phyloP scores from a whole-genome alignment of 2,329 filamentous ascomycete species.

The Chrysoporthe puriensis region DNA sequence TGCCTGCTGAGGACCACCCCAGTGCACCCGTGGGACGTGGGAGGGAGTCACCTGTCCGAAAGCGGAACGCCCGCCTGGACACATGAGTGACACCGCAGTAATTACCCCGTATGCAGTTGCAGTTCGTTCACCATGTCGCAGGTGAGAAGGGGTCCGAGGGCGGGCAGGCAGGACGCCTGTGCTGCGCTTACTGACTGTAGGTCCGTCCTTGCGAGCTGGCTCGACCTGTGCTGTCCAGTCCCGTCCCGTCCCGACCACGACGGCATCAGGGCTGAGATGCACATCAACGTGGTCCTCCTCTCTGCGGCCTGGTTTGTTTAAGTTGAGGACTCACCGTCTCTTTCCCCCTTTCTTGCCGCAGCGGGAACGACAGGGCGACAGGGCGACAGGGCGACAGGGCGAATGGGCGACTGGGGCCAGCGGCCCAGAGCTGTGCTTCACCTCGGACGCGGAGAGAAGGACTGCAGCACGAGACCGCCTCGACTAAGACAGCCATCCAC shows the following conservation, averaged over 20 bases:
- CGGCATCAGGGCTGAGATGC: slow-evolving; percentile 4
- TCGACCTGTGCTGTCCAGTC: too few relatives aligned
- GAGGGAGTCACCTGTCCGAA: slow-evolving; percentile 2
- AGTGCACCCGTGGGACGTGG: not conserved
- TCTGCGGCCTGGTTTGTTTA: not conserved
- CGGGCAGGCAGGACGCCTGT: too few relatives aligned
- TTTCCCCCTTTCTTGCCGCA: slow-evolving; percentile 4
- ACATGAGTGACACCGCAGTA: too few relatives aligned
- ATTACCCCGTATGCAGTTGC: too few relatives aligned
- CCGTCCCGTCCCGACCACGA: not conserved
- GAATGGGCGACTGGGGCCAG: not conserved
- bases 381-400: too few relatives aligned
- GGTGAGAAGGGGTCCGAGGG: not conserved
- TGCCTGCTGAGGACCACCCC: not conserved
- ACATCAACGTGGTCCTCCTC: slow-evolving; percentile 11
- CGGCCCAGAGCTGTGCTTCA: too few relatives aligned
- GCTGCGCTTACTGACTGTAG: too few relatives aligned
- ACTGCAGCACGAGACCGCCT: not conserved
- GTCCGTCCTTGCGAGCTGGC: not conserved
- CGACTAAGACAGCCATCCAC: not conserved
- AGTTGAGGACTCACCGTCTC: slow-evolving; percentile 7
- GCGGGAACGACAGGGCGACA: not conserved
- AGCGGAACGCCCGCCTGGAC: not conserved
- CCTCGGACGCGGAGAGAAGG: too few relatives aligned
- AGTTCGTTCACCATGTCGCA: not conserved